Evolutionary conservation across 371 early-diverging fungal genomes (phyloP), one percentile per base, ranked within the genome.

Genomic region (Circinella minor): DNA sequence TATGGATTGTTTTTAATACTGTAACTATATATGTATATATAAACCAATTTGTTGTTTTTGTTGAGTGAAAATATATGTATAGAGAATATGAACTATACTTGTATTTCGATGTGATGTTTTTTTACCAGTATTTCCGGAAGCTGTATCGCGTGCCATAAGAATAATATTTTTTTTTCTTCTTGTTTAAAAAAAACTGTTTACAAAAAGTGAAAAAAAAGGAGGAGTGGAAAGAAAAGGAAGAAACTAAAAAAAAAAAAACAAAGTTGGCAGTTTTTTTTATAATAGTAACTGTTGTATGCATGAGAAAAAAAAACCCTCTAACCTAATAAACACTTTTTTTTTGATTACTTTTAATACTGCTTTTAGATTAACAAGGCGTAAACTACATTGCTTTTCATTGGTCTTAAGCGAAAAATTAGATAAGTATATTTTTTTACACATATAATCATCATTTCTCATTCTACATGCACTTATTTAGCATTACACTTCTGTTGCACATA

Each of bases 91-190:
- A 27, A 27, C 27, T 27, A 1, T 2, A 27, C 27, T 27, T 27
- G 27, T 27, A 0, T 27, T 20, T n/a, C n/a, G 4, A 4, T 10
- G 55, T n/a, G 55, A n/a, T 7, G 10, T 15, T 55, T 14, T 27
- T 51, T 57, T 57, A 57, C 57, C 57, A 18, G 57, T 57, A 34
- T 57, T 57, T 57, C 57, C 57, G 9, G 57, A 34, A 34, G 57
- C 27, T 34, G 57, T 57, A n/a, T 57, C 27, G 4, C 4, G 57
- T 10, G 57, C 57, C 57, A 57, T 55, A 55, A n/a, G n/a, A n/a
- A n/a, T n/a, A n/a, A n/a, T n/a, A 55, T 51, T 51, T 51, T 51
- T 51, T 39, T 39, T 39, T 39, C 9, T 39, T 39, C 9, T 4
- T 39, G 39, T 39, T 4, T 6, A 39, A 9, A 39, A 9, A 6